Evolutionary conservation across 305 asterid species (phyloP).

Genomic region (Rubia tinctorum): DNA sequence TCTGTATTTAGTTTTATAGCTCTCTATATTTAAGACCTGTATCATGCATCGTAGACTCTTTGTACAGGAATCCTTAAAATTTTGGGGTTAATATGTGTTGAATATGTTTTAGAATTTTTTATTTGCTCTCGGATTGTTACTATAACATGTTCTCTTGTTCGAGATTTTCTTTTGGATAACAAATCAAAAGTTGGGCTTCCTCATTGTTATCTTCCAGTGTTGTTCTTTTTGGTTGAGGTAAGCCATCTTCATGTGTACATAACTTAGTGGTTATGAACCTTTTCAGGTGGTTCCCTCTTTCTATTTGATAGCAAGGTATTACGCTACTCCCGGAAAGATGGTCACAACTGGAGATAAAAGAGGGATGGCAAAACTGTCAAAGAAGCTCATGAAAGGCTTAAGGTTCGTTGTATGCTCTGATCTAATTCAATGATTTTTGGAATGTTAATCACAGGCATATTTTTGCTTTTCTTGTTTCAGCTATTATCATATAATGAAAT

Average conservation of each 20-base stretch:
- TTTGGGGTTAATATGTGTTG: background rate
- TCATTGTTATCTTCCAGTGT: background rate
- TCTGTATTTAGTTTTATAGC: background rate
- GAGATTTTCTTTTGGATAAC: background rate
- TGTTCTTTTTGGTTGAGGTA: background rate
- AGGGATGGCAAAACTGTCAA: conserved; percentile 98
- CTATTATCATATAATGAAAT: background rate
- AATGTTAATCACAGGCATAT: background rate
- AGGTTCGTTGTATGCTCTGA: conserved; percentile 34
- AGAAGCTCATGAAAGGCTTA: conserved; percentile 99
- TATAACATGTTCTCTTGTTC: background rate
- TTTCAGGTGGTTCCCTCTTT: conserved; percentile 90
- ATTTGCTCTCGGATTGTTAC: background rate
- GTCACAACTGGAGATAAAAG: conserved; percentile 99
- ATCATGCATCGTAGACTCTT: background rate
- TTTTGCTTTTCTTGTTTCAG: background rate
- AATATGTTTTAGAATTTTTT: background rate
- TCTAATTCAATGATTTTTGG: conserved; percentile 6
- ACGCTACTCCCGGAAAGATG: conserved; percentile 92
- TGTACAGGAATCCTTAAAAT: background rate
- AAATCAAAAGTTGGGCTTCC: background rate
- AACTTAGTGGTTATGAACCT: conserved; percentile 21
- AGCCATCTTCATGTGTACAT: background rate
- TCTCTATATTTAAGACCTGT: background rate
- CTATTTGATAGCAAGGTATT: conserved; percentile 96